phyloP scores from a whole-genome alignment of 805 yeast genomes.

The Candida oleophila region DNA sequence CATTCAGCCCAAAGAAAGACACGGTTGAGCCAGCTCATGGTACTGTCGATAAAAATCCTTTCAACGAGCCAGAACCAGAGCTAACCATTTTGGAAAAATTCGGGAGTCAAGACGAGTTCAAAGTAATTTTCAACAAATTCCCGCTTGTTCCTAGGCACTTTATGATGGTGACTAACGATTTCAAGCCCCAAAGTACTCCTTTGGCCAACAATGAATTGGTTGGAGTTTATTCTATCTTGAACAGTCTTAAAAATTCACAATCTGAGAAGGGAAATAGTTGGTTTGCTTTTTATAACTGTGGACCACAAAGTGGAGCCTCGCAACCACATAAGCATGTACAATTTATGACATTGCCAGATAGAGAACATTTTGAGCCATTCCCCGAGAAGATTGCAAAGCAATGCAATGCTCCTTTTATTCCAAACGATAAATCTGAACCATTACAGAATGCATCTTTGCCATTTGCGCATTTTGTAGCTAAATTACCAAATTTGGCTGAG shows the following conservation, averaged over 20 bases:
- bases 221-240: conserved; percentile 56
- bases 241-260: conserved; percentile 40
- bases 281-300: conserved; percentile 87
- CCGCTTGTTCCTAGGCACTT: conserved; percentile 82
- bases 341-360: conserved; percentile 66
- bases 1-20: conserved; percentile 9
- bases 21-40: conserved; percentile 39
- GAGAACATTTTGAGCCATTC: conserved; percentile 48
- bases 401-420: conserved; percentile 48
- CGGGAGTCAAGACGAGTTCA: conserved; percentile 49
- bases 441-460: conserved; percentile 59
- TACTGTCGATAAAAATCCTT: conserved; percentile 59
- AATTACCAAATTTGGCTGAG: conserved; percentile 41
- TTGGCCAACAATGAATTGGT: conserved; percentile 68
- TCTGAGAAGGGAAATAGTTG: conserved; percentile 39
- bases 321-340: conserved; percentile 93
- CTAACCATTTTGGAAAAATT: conserved; percentile 58
- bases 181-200: conserved; percentile 69
- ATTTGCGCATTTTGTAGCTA: conserved; percentile 81
- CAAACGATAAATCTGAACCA: conserved; percentile 55
- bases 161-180: conserved; percentile 72
- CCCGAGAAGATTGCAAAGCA: conserved; percentile 49
- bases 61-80: conserved; percentile 75
- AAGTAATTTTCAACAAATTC: conserved; percentile 79
- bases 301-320: conserved; percentile 89